A percentile compares a stretch with the other conserved stretches of the same genome.
Evolutionary conservation across 768 basidiomycete species (phyloP).

Genomic region (Suillus lakei): DNA sequence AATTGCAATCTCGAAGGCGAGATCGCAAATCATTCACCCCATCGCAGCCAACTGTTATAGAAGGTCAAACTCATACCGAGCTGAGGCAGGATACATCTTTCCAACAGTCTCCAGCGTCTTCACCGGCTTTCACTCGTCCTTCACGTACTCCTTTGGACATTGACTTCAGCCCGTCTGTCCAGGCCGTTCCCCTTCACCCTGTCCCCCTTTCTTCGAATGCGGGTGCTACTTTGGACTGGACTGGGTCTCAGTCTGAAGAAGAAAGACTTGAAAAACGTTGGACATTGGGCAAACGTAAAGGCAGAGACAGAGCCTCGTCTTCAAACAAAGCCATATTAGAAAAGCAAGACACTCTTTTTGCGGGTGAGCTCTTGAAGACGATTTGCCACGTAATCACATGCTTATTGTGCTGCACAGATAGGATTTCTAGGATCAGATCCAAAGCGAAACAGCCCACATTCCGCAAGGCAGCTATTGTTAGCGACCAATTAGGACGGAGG

Average conservation of each 20-base stretch:
- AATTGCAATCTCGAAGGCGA: constrained; percentile 75
- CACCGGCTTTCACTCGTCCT: constrained; percentile 9
- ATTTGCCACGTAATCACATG: constrained; percentile 1
- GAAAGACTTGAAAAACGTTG: constrained; percentile 65
- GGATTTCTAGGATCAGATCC: constrained; percentile 56
- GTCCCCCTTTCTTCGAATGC: constrained; percentile 72
- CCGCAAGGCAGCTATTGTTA: constrained; percentile 67
- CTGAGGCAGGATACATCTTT: constrained; percentile 36
- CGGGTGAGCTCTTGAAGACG: constrained; percentile 46
- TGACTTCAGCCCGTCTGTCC: constrained; percentile 73
- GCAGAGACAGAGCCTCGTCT: constrained; percentile 51
- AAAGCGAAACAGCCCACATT: constrained; percentile 56
- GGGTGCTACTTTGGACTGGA: constrained; percentile 77
- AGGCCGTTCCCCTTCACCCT: constrained; percentile 55
- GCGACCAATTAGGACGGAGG: constrained; percentile 66
- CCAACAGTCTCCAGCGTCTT: constrained; percentile 16
- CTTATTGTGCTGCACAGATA: constrained; percentile 45
- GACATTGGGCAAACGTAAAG: constrained; percentile 63
- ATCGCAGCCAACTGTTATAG: constrained; percentile 21
- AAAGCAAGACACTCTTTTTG: constrained; percentile 62
- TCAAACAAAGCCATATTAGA: constrained; percentile 51
- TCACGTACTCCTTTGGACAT: constrained; percentile 47
- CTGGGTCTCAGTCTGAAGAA: constrained; percentile 57
- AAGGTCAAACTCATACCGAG: constrained; percentile 30
- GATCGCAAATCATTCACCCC: constrained; percentile 49